These are phyloP conservation scores for Penicillium subrubescens DNA, from an alignment of 495 filamentous ascomycete species.

Conservation along the genomic window DNA sequence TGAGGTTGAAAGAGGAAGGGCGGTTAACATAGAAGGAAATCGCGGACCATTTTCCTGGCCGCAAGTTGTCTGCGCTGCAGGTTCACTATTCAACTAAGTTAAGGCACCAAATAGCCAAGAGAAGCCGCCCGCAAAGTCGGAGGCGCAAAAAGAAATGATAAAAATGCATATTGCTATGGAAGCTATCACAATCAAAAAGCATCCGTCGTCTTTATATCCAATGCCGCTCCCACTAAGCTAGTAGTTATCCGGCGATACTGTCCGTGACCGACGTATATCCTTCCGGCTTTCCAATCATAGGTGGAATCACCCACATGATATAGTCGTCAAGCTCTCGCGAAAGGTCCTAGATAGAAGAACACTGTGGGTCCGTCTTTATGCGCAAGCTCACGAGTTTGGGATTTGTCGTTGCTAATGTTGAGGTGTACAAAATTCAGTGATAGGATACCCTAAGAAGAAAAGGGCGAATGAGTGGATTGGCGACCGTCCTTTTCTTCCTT, in stretches of 20 bases:
- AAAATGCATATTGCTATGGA: not conserved
- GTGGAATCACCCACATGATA: no score
- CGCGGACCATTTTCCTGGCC: constrained; percentile 1
- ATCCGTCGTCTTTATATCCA: not conserved
- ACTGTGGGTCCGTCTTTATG: no score
- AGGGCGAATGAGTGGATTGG: no score
- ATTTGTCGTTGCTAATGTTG: no score
- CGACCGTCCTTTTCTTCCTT: no score
- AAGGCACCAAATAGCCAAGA: not conserved
- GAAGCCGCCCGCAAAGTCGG: not conserved
- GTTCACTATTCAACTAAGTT: not conserved
- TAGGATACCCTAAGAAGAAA: no score
- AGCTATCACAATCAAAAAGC: not conserved
- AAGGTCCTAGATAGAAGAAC: no score
- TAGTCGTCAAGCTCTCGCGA: no score
- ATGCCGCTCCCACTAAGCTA: not conserved
- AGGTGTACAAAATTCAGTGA: no score
- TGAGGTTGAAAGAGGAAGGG: not conserved
- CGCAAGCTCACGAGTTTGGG: no score
- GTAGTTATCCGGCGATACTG: not conserved
- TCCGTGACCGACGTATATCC: no score
- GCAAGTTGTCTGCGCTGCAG: not conserved
- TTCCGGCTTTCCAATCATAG: no score
- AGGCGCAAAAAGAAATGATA: not conserved
- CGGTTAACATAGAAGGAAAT: not conserved